Base-by-base conservation (phyloP, 2,329 filamentous ascomycete species). In the Pseudonectria buxi region DNA sequence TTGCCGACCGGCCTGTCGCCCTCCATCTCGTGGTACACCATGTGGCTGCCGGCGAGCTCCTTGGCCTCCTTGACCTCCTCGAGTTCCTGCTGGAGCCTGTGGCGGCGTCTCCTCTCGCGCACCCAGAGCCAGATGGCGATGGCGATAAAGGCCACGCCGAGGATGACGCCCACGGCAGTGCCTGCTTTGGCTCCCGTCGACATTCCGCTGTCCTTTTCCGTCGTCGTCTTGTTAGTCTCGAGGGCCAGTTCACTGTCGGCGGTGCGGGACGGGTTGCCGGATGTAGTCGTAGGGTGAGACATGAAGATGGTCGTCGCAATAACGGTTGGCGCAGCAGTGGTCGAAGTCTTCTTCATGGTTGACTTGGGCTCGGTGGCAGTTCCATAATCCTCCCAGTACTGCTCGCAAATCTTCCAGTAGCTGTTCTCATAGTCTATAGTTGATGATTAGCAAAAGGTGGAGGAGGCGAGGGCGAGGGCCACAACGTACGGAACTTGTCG, bases 381-480 rank as follows among this genome's bases (percentile, higher is more conserved):
- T 10, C 49, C 49, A 4, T 46, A 47, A 4, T 39, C 30, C 27
- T 52, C 49, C 49, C 49, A 52, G 4, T 53, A 52, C 24, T 52
- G 41, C 30, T 52, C 42, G 5, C 49, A 52, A 16, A 52, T 52
- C 30, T 46, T 49, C 49, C 49, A 52, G n/a, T 52, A 52, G 10
- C 46, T 51, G 11, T 53, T 48, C 28, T 52, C 47, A 22, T 22
- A 36, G 49, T 53, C 25, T 44, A 47, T 53, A 6, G 2, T 10
- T n/a, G 16, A 6, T 13, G 11, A 26, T n/a, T 38, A 22, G 18
- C 28, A 44, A 33, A 27, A 10, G 33, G 11, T 18, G 10, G 10
- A 13, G 3, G 6, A 16, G 7, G 14, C 7, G 10, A 9, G 6
- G 4, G 9, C 4, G 1, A n/a, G 2, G 15, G 9, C 5, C 3